Conservation (phyloP, 345 rosid species). For the Microcos paniculata region DNA sequence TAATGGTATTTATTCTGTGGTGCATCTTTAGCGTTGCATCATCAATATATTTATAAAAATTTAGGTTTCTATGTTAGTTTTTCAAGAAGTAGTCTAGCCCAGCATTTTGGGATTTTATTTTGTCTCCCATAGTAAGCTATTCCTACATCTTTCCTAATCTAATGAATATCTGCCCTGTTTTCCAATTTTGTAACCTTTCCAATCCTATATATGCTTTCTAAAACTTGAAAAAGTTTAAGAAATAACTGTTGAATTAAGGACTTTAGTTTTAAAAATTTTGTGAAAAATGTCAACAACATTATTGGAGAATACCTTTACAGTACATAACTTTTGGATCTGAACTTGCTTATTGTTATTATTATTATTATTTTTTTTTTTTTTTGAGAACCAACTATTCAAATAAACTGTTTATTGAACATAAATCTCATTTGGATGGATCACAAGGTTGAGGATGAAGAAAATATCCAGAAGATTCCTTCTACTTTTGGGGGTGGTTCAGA, state of each 20-base stretch:
- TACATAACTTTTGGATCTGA: slow-evolving; percentile 8
- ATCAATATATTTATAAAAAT: background rate
- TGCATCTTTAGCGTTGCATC: slow-evolving; percentile 12
- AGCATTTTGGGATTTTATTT: background rate
- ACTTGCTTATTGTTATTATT: no score
- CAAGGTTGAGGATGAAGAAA: slow-evolving; percentile 90
- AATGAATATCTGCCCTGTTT: background rate
- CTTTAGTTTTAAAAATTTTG: background rate
- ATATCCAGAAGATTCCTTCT: slow-evolving; percentile 64
- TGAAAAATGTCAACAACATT: background rate
- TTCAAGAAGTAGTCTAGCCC: background rate
- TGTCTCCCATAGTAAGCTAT: background rate
- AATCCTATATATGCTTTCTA: slow-evolving; percentile 3
- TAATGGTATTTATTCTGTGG: slow-evolving; percentile 51
- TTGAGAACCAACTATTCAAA: background rate
- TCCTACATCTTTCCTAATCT: background rate
- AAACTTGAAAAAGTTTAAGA: background rate
- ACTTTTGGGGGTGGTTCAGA: slow-evolving; percentile 43
- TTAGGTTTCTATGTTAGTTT: background rate
- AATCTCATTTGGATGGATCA: slow-evolving; percentile 32
- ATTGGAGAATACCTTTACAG: background rate
- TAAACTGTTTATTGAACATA: slow-evolving; percentile 10
- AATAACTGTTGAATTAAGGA: background rate
- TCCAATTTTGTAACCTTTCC: background rate
- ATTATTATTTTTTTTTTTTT: slow-evolving; percentile 5